Conservation (phyloP, 768 basidiomycete species). For the Terana coerulea region DNA sequence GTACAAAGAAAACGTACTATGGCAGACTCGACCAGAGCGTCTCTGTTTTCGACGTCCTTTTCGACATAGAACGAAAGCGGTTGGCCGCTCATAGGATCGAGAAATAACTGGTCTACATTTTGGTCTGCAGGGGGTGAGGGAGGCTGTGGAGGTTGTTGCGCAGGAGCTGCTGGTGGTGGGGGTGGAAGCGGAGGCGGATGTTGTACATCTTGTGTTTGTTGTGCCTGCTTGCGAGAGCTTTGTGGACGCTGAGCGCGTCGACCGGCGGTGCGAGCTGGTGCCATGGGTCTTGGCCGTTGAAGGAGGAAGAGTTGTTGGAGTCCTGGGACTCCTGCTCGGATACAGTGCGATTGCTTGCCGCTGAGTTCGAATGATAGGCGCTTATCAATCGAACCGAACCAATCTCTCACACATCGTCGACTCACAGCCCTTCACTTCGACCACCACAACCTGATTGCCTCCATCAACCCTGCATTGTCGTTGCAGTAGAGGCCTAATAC, state of each 20-base stretch:
- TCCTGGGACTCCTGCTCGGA: constrained; percentile 7
- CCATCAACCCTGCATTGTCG: too few relatives aligned
- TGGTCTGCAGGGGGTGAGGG: constrained; percentile 4
- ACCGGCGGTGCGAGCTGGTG: constrained; percentile 64
- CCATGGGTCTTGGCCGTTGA: constrained; percentile 64
- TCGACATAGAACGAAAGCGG: constrained; percentile 75
- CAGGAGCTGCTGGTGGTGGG: constrained; percentile 22
- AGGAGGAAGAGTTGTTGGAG: constrained; percentile 10
- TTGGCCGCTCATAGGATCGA: constrained; percentile 80
- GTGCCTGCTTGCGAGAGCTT: constrained; percentile 21
- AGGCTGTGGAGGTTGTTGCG: constrained; percentile 13
- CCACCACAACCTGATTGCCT: too few relatives aligned
- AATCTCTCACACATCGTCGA: not conserved
- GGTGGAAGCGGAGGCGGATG: constrained; percentile 13
- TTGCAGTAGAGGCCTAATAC: too few relatives aligned
- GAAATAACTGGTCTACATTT: constrained; percentile 48
- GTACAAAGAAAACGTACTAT: constrained; percentile 37
- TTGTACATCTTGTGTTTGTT: constrained; percentile 1
- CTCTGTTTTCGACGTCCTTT: constrained; percentile 73
- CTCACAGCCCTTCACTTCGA: not conserved
- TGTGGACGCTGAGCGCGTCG: constrained; percentile 45
- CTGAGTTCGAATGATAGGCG: not conserved
- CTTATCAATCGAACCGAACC: not conserved
- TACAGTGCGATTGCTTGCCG: not conserved
- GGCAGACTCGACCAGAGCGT: constrained; percentile 58